A percentile compares a stretch with the other conserved stretches of the same genome.
These are phyloP conservation scores for Escallonia herrerae DNA, from an alignment of 129 eudicot species.

Conservation along the genomic window DNA sequence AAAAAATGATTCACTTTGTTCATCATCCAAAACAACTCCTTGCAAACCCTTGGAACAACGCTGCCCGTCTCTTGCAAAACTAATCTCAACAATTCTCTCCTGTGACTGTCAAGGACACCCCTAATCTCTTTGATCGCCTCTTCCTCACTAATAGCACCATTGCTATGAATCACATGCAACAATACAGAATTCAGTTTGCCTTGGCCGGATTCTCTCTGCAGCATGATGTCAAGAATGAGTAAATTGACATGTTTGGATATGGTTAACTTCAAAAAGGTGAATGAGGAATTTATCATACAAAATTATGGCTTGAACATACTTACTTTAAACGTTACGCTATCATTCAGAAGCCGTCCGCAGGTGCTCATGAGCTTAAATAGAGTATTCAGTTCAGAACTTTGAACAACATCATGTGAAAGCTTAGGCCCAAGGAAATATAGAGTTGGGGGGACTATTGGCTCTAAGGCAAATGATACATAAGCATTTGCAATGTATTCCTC, in stretches of 20 bases:
- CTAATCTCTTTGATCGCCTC: constrained; percentile 18
- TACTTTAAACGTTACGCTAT: not conserved
- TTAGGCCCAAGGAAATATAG: not conserved
- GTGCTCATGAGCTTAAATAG: not conserved
- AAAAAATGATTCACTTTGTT: constrained; percentile 24
- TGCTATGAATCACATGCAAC: constrained; percentile 16
- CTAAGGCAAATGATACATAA: not conserved
- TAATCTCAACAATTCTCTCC: constrained; percentile 35
- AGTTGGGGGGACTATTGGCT: not conserved
- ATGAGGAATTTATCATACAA: too few relatives aligned
- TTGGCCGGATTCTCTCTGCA: constrained; percentile 36
- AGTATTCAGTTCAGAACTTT: not conserved
- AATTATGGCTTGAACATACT: not conserved
- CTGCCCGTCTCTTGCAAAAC: constrained; percentile 24
- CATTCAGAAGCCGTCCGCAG: not conserved
- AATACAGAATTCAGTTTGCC: constrained; percentile 41
- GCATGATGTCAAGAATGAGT: not conserved
- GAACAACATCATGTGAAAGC: not conserved
- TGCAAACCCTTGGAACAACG: constrained; percentile 36
- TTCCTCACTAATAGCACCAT: constrained; percentile 20
- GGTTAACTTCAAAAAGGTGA: too few relatives aligned
- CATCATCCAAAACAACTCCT: constrained; percentile 44
- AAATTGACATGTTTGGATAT: too few relatives aligned
- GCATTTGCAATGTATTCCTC: not conserved
- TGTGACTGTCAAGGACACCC: constrained; percentile 3